Evolutionary conservation across 2,329 filamentous ascomycete genomes (phyloP).

Genomic region (Cadophora malorum): DNA sequence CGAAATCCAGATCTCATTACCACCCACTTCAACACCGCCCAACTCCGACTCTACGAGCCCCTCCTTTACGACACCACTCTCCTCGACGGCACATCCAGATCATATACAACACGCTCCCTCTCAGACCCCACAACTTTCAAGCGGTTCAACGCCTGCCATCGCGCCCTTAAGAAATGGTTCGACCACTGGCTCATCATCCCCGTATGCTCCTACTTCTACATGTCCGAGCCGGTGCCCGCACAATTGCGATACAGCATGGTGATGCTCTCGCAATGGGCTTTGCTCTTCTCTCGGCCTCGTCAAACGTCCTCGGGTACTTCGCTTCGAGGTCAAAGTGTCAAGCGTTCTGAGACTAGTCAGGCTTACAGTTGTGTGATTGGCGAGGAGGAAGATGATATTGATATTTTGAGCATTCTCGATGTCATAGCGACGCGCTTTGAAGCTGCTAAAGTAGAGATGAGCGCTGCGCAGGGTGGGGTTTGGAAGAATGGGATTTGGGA

Average conservation of each 20-base stretch:
- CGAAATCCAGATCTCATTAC: slow-evolving; percentile 48
- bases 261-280: slow-evolving; percentile 58
- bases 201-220: slow-evolving; percentile 50
- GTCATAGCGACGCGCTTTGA: slow-evolving; percentile 53
- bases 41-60: slow-evolving; percentile 56
- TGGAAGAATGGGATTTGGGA: slow-evolving; percentile 56
- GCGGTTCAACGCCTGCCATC: slow-evolving; percentile 55
- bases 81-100: slow-evolving; percentile 49
- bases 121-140: not conserved
- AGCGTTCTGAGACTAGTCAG: not conserved
- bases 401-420: slow-evolving; percentile 30
- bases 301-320: not conserved
- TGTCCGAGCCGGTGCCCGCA: slow-evolving; percentile 53
- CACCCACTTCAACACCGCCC: slow-evolving; percentile 50
- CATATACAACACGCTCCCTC: not conserved
- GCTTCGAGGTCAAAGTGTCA: not conserved
- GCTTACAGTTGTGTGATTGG: not conserved
- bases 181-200: slow-evolving; percentile 56
- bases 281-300: not conserved
- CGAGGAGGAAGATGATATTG: not conserved
- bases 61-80: slow-evolving; percentile 51
- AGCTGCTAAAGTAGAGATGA: slow-evolving; percentile 49
- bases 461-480: slow-evolving; percentile 38
- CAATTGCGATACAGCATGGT: slow-evolving; percentile 58
- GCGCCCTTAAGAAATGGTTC: slow-evolving; percentile 57